These are phyloP conservation scores for Phylloporus sp. DNA, from an alignment of 1,284 basidiomycete genomes.

Conservation along the genomic window DNA sequence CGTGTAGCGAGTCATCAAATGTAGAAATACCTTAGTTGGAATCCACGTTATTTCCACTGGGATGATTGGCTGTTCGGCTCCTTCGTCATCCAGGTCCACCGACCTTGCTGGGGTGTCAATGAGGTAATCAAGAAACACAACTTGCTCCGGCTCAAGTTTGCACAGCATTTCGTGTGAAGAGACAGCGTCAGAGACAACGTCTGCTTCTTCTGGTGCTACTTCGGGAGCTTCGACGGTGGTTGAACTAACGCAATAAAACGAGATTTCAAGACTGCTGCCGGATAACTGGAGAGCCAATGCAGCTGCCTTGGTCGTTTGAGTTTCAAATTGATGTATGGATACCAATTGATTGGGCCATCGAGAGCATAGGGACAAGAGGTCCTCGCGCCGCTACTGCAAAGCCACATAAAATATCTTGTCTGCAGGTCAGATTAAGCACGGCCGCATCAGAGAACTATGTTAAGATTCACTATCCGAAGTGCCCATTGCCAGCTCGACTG, in stretches of 20 bases:
- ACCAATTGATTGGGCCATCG: not conserved
- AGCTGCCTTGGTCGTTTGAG: no score
- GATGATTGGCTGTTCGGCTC: not conserved
- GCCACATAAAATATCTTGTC: not conserved
- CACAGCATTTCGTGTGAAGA: not conserved
- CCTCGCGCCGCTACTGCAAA: not conserved
- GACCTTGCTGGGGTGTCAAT: not conserved
- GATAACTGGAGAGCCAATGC: not conserved
- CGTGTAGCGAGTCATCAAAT: not conserved
- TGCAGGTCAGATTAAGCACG: not conserved
- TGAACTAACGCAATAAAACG: not conserved
- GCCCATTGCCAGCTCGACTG: slow-evolving; percentile 20
- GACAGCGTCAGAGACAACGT: not conserved
- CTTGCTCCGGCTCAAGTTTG: not conserved
- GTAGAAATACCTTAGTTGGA: not conserved
- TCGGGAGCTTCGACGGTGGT: not conserved
- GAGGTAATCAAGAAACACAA: not conserved
- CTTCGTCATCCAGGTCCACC: not conserved
- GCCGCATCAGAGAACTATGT: not conserved
- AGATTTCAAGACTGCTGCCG: not conserved
- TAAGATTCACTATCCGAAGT: slow-evolving; percentile 4
- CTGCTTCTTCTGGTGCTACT: not conserved
- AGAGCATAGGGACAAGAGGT: not conserved
- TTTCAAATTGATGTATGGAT: no score
- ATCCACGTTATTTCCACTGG: no score